A percentile compares a stretch with the other conserved stretches of the same genome.
Conservation (phyloP, 106 monocot species). For the Acanthochlamys bracteata region DNA sequence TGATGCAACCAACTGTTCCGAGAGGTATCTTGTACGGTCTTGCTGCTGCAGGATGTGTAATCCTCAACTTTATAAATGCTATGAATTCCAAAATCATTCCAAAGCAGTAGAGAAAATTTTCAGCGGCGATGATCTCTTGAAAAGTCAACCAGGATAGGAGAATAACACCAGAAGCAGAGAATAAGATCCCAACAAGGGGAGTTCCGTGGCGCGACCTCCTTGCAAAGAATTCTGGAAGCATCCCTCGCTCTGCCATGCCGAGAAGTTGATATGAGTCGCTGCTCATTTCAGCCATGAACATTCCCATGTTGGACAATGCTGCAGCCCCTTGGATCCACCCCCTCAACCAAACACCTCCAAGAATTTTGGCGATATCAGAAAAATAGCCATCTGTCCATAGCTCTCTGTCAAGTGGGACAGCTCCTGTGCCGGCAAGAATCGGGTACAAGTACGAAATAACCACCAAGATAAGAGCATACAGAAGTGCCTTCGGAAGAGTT, state of each 20-base stretch:
- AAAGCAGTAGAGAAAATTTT: constrained; percentile 67
- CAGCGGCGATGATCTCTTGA: constrained; percentile 69
- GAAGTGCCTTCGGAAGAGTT: constrained; percentile 57
- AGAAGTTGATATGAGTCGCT: constrained; percentile 78
- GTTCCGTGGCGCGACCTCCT: constrained; percentile 50
- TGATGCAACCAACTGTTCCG: constrained; percentile 37
- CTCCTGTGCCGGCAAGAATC: constrained; percentile 44
- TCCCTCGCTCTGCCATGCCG: constrained; percentile 74
- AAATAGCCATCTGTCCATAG: constrained; percentile 63
- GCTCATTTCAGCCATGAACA: constrained; percentile 74
- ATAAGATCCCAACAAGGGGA: constrained; percentile 54
- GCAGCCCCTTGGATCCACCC: constrained; percentile 58
- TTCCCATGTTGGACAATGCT: constrained; percentile 62
- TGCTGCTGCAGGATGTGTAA: constrained; percentile 22
- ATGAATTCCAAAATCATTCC: constrained; percentile 65
- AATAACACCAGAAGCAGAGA: constrained; percentile 65
- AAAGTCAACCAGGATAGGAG: constrained; percentile 73
- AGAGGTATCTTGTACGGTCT: constrained; percentile 60
- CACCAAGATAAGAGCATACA: constrained; percentile 51
- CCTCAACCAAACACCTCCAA: constrained; percentile 50
- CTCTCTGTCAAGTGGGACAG: constrained; percentile 34
- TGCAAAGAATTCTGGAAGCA: constrained; percentile 58
- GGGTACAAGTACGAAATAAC: constrained; percentile 50
- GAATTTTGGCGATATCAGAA: constrained; percentile 42
- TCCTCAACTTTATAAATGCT: constrained; percentile 50